Evolutionary conservation across 2,329 filamentous ascomycete genomes (phyloP), one percentile per base, ranked within the genome.

Genomic region (Colletotrichum ledebouriae): DNA sequence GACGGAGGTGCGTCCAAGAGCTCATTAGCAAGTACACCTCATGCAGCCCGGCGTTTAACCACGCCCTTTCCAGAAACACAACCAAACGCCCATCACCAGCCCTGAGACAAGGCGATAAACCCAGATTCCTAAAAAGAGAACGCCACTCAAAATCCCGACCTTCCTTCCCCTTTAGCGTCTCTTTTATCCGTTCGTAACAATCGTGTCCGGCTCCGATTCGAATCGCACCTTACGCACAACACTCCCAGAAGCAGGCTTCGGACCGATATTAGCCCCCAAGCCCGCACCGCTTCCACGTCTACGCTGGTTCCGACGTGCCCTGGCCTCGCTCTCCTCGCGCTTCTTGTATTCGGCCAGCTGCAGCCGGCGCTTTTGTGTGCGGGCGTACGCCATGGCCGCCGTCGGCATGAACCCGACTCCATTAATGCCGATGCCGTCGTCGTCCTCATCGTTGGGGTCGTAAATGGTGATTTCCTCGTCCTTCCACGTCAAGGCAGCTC

Each of bases 391-490:
- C 50, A 90, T 81, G 20, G 87, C 87, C 6, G 88, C 82, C 0
- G 88, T 90, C 2, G 89, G 89, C 72, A 84, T 87, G 78, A 91
- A 91, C 0, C 89, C 89, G 68, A 91, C 87, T 5, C 89, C 89
- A 75, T 91, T 90, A 73, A 91, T 87, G 22, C 89, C 89, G 3
- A 85, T 87, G 58, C 89, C 89, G 73, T 91, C 89, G 73, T 91
- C 89, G 70, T 91, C 89, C 70, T 86, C 83, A 73, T 91, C 89
- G 46, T 88, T 81, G 0, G 88, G 86, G 72, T 90, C 86, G 75
- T 90, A 89, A 33, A 90, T 82, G 2, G 89, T 91, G 69, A 91
- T 91, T 74, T 91, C 89, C 72, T 90, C 86, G 71, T 90, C 87
- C 73, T 88, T 88, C 89, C 89, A 91, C 2, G 89, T 91, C 59